phyloP scores from a whole-genome alignment of 345 rosid species.

The Rhizophora apiculata region DNA sequence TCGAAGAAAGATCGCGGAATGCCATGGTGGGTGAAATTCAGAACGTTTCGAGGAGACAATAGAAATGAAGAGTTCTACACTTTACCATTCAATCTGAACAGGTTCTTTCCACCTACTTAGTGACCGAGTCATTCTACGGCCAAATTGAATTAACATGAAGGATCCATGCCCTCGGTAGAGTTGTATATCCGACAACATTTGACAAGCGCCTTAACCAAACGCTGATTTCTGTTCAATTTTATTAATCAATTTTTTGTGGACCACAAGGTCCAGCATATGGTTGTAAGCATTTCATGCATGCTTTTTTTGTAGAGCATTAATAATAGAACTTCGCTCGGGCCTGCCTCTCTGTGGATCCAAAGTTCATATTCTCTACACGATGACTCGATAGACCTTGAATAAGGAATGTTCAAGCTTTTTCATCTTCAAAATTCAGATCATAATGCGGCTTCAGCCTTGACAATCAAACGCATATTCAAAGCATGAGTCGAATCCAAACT shows the following conservation, averaged over 20 bases:
- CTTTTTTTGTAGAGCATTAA: conserved; percentile 26
- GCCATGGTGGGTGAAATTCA: conserved; percentile 32
- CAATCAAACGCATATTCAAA: too few relatives aligned
- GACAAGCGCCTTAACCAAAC: not conserved
- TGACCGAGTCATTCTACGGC: conserved; percentile 5
- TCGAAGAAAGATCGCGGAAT: conserved; percentile 30
- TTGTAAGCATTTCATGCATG: conserved; percentile 10
- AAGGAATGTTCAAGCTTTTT: too few relatives aligned
- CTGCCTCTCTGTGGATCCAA: not conserved
- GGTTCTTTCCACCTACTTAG: conserved; percentile 20
- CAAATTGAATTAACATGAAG: not conserved
- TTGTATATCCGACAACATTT: conserved; percentile 2
- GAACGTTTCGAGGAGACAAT: conserved; percentile 31
- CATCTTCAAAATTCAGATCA: too few relatives aligned
- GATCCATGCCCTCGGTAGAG: not conserved
- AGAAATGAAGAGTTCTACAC: conserved; percentile 37
- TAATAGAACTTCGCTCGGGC: not conserved
- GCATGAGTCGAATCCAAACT: too few relatives aligned
- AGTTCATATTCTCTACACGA: not conserved
- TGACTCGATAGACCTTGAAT: too few relatives aligned
- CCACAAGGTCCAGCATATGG: conserved; percentile 11
- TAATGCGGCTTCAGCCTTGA: too few relatives aligned
- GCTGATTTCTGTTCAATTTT: conserved; percentile 8
- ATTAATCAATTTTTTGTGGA: conserved; percentile 19
- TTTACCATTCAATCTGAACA: conserved; percentile 33